Base-by-base conservation (phyloP, 2,329 filamentous ascomycete genomes). In the Pleomassaria siparia region DNA sequence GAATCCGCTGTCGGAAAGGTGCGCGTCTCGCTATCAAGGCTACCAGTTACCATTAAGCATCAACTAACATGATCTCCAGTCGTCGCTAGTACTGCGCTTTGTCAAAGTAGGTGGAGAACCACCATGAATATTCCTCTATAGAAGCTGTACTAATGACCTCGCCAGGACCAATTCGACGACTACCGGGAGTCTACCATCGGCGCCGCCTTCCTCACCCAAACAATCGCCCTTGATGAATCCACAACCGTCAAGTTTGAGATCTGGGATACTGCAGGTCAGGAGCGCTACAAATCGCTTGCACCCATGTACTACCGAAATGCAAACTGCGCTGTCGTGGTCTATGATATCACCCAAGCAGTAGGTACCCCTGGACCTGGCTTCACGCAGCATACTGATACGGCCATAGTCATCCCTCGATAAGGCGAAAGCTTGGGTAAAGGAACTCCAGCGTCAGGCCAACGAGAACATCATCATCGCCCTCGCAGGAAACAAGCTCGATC, bases 261-360 rank as follows among this genome's bases (percentile, higher is more conserved):
- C 71, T 99, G 94, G 67, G 67, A 71, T 46, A 99, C 94, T 9
- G 94, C 94, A 55, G 94, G 94, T 55, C 94, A 99, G 77, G 94
- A 99, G 76, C 85, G 95, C 69, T 99, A 97, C 83, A 97, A 97
- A 81, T 97, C 94, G 11, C 81, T 99, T 59, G 94, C 94, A 26
- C 94, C 94, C 64, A 99, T 99, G 94, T 99, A 99, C 80, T 99
- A 99, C 78, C 82, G 95, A 64, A 99, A 99, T 72, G 95, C 95
- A 62, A 97, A 99, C 83, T 97, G 94, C 76, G 94, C 95, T 49
- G 92, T 99, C 25, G 92, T 99, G 40, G 94, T 99, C 59, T 99
- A 99, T 75, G 94, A 99, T 76, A 97, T 99, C 69, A 99, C 94
- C 68, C 94, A 99, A 83, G 90, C 94, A 60, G 94, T 99, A 86